phyloP scores from a whole-genome alignment of 345 rosid genomes.

The Brassica juncea region DNA sequence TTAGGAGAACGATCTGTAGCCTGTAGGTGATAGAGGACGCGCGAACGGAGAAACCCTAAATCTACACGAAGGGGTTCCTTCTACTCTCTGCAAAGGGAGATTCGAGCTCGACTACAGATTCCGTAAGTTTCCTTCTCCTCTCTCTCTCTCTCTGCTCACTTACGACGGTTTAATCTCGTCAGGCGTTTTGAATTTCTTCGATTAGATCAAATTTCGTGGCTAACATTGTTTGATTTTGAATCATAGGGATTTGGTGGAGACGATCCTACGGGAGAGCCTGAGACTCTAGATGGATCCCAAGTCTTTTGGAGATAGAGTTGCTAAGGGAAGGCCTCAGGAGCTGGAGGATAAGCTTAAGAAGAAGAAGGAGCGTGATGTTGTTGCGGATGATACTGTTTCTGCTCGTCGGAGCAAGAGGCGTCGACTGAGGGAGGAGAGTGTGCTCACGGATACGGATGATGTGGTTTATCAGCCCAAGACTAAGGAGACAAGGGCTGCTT shows the following conservation, averaged over 20 bases:
- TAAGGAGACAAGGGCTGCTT: too few species aligned
- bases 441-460: slow-evolving; percentile 70
- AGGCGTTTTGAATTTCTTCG: not conserved
- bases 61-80: not conserved
- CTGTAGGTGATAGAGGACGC: too few species aligned
- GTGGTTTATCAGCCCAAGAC: slow-evolving; percentile 41
- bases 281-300: slow-evolving; percentile 84
- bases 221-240: slow-evolving; percentile 15
- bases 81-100: not conserved
- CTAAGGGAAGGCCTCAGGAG: slow-evolving; percentile 58
- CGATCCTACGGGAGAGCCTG: slow-evolving; percentile 96
- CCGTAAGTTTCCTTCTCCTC: slow-evolving; percentile 10
- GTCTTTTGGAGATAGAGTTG: slow-evolving; percentile 82
- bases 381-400: slow-evolving; percentile 41
- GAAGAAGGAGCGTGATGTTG: too few species aligned
- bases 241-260: slow-evolving; percentile 39
- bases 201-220: not conserved
- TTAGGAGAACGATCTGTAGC: too few species aligned
- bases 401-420: slow-evolving; percentile 69
- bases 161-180: not conserved
- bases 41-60: not conserved
- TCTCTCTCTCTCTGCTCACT: too few species aligned
- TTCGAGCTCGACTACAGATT: too few species aligned
- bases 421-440: slow-evolving; percentile 76
- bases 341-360: slow-evolving; percentile 27